phyloP scores from a whole-genome alignment of 2,329 filamentous ascomycete genomes.

The Penicillium griseofulvum region DNA sequence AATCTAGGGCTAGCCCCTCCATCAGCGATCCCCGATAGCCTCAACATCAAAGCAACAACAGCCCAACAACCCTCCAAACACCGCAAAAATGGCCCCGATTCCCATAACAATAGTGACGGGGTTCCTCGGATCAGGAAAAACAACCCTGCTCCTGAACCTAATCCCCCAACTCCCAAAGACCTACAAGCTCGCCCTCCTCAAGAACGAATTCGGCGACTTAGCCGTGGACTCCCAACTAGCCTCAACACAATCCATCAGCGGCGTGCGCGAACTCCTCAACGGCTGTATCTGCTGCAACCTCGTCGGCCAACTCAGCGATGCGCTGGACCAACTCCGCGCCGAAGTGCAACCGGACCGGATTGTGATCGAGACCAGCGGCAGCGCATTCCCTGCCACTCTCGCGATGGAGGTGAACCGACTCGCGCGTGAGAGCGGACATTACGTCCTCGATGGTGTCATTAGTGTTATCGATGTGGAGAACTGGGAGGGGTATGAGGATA shows the following conservation, averaged over 20 bases:
- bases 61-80: not conserved
- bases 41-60: not conserved
- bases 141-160: slow-evolving; percentile 90
- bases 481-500: slow-evolving; percentile 90
- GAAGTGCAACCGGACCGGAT: slow-evolving; percentile 72
- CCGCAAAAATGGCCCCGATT: slow-evolving; percentile 60
- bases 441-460: slow-evolving; percentile 80
- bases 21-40: not conserved
- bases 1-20: slow-evolving; percentile 8
- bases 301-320: slow-evolving; percentile 81
- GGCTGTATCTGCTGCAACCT: slow-evolving; percentile 99
- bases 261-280: slow-evolving; percentile 88
- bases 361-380: slow-evolving; percentile 88
- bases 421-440: slow-evolving; percentile 61
- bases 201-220: slow-evolving; percentile 97
- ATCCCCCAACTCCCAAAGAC: slow-evolving; percentile 82
- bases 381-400: slow-evolving; percentile 81
- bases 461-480: slow-evolving; percentile 93
- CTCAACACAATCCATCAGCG: slow-evolving; percentile 74
- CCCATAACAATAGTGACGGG: slow-evolving; percentile 94
- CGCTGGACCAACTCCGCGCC: slow-evolving; percentile 69
- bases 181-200: slow-evolving; percentile 90
- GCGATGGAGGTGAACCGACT: slow-evolving; percentile 87
- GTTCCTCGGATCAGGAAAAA: slow-evolving; percentile 95
- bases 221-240: slow-evolving; percentile 92